Conservation (phyloP, 1,139 yeast species). For the Insectozyma bohioensis region DNA sequence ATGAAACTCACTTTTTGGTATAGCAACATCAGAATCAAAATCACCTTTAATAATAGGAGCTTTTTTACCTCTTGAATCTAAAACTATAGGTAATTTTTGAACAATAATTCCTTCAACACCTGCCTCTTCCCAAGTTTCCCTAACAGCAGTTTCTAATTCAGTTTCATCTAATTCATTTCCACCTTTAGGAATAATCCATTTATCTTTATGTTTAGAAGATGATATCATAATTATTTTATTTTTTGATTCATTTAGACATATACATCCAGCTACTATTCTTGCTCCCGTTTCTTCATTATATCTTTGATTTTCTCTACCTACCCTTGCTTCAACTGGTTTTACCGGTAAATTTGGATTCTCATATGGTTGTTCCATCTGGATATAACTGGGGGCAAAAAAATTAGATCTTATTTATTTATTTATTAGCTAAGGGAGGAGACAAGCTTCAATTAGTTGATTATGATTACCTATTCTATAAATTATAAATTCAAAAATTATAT, state of each 20-base stretch:
- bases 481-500: no score
- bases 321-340: slow-evolving; percentile 25
- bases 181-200: slow-evolving; percentile 94
- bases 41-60: slow-evolving; percentile 50
- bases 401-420: no score
- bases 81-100: slow-evolving; percentile 58
- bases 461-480: no score
- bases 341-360: slow-evolving; percentile 6
- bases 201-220: slow-evolving; percentile 62
- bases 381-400: not conserved
- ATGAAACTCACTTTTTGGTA: slow-evolving; percentile 79
- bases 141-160: slow-evolving; percentile 58
- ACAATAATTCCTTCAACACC: slow-evolving; percentile 73
- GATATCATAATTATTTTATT: slow-evolving; percentile 73
- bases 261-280: slow-evolving; percentile 87
- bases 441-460: no score
- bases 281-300: slow-evolving; percentile 63
- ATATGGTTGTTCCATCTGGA: slow-evolving; percentile 6
- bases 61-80: slow-evolving; percentile 67
- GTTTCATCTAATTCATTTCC: slow-evolving; percentile 89
- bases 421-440: no score
- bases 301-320: slow-evolving; percentile 40
- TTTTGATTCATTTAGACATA: slow-evolving; percentile 59
- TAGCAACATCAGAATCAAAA: slow-evolving; percentile 35
- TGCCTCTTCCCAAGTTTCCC: slow-evolving; percentile 99